Evolutionary conservation across 257 asterid species (phyloP).

Genomic region (Plantago ovata): DNA sequence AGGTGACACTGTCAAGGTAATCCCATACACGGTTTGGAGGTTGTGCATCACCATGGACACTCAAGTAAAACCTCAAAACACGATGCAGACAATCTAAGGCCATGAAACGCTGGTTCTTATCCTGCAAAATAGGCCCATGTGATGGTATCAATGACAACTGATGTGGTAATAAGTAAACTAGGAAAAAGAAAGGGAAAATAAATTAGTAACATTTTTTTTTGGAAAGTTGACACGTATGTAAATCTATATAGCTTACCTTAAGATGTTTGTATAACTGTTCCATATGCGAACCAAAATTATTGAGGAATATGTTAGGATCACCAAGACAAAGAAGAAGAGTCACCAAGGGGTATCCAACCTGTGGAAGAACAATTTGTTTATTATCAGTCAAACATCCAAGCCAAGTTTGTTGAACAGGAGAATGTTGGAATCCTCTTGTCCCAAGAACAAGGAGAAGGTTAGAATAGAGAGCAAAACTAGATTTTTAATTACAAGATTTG

Average conservation of each 20-base stretch:
- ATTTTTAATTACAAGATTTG: neutral
- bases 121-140: constrained; percentile 47
- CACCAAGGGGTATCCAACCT: constrained; percentile 99
- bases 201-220: constrained; percentile 1
- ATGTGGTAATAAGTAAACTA: neutral
- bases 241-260: constrained; percentile 48
- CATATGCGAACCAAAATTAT: constrained; percentile 90
- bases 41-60: constrained; percentile 91
- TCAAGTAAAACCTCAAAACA: constrained; percentile 87
- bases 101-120: constrained; percentile 97
- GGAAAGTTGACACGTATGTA: constrained; percentile 13
- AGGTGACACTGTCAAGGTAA: constrained; percentile 94
- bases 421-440: neutral
- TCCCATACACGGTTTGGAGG: constrained; percentile 98
- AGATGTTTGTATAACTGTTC: constrained; percentile 96
- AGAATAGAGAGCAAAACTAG: constrained; percentile 18
- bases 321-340: constrained; percentile 98
- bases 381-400: constrained; percentile 21
- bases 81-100: constrained; percentile 98
- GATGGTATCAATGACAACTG: neutral
- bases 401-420: constrained; percentile 7
- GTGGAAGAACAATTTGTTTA: constrained; percentile 21
- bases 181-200: too few relatives aligned
- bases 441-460: constrained; percentile 7
- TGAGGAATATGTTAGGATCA: constrained; percentile 85